phyloP scores from a whole-genome alignment of 140 eudicot genomes.

The Cichorium intybus region DNA sequence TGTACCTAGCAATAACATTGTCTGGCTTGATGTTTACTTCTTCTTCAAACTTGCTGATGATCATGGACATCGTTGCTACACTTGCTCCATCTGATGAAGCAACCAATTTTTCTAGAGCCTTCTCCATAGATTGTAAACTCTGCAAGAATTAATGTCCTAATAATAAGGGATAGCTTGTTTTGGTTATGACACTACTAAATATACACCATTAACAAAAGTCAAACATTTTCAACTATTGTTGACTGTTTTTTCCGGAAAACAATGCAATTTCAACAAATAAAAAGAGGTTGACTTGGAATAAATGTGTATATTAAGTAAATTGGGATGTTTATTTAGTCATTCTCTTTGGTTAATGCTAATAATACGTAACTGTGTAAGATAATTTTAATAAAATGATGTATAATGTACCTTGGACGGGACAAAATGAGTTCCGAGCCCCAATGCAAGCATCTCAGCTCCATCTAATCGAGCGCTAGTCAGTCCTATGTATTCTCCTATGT shows the following conservation, averaged over 20 bases:
- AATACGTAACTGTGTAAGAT: too few relatives aligned
- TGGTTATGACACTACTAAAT: too few relatives aligned
- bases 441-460: conserved; percentile 44
- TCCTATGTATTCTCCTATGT: conserved; percentile 45
- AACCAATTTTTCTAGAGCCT: conserved; percentile 16
- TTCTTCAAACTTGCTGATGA: conserved; percentile 26
- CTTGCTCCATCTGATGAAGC: conserved; percentile 20
- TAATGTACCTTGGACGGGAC: conserved; percentile 43
- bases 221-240: too few relatives aligned
- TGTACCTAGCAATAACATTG: conserved; percentile 29
- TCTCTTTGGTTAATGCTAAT: too few relatives aligned
- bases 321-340: too few relatives aligned
- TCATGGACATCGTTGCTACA: conserved; percentile 16
- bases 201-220: not conserved
- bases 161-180: not conserved
- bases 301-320: too few relatives aligned
- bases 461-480: conserved; percentile 41
- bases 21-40: conserved; percentile 22
- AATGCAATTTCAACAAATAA: too few relatives aligned
- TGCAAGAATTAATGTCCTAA: not conserved
- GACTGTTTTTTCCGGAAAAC: too few relatives aligned
- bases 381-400: too few relatives aligned
- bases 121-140: conserved; percentile 36
- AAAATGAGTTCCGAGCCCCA: conserved; percentile 56
- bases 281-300: too few relatives aligned